phyloP scores from a whole-genome alignment of 2,329 filamentous ascomycete species.

The Metarhizium sp. region DNA sequence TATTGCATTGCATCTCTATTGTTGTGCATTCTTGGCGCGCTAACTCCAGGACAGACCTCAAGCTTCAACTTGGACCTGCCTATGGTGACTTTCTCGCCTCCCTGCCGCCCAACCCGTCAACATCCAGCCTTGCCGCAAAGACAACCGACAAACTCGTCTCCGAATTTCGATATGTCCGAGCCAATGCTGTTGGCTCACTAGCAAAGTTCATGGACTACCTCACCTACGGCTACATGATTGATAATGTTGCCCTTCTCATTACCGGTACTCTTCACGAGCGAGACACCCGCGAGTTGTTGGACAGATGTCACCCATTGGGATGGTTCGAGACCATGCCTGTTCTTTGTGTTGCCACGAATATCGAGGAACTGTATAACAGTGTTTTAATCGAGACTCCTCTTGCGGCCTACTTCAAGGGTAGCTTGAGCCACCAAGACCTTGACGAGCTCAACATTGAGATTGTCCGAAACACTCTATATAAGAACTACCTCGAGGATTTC shows the following conservation, averaged over 20 bases:
- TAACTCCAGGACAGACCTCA: slow-evolving; percentile 59
- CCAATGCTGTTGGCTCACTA: slow-evolving; percentile 83
- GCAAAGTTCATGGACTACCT: slow-evolving; percentile 97
- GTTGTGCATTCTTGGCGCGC: background rate
- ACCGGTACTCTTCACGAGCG: slow-evolving; percentile 96
- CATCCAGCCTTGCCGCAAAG: slow-evolving; percentile 86
- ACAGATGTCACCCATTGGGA: slow-evolving; percentile 90
- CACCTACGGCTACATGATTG: slow-evolving; percentile 99
- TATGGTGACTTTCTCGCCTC: slow-evolving; percentile 95
- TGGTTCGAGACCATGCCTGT: slow-evolving; percentile 99
- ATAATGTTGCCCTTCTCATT: slow-evolving; percentile 96
- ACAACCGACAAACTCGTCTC: slow-evolving; percentile 97
- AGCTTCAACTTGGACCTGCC: slow-evolving; percentile 90
- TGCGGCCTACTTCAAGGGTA: slow-evolving; percentile 95
- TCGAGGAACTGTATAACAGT: slow-evolving; percentile 97
- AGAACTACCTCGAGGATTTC: slow-evolving; percentile 99
- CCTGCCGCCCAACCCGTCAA: slow-evolving; percentile 92
- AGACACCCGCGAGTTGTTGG: slow-evolving; percentile 89
- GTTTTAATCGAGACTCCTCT: slow-evolving; percentile 95
- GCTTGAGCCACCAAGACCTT: slow-evolving; percentile 87
- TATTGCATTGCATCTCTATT: background rate
- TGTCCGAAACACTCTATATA: slow-evolving; percentile 95
- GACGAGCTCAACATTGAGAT: slow-evolving; percentile 99
- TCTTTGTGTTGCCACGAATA: slow-evolving; percentile 94
- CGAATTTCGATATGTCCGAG: slow-evolving; percentile 93